phyloP scores from a whole-genome alignment of 2,329 filamentous ascomycete genomes.

The Escovopsis sp. region DNA sequence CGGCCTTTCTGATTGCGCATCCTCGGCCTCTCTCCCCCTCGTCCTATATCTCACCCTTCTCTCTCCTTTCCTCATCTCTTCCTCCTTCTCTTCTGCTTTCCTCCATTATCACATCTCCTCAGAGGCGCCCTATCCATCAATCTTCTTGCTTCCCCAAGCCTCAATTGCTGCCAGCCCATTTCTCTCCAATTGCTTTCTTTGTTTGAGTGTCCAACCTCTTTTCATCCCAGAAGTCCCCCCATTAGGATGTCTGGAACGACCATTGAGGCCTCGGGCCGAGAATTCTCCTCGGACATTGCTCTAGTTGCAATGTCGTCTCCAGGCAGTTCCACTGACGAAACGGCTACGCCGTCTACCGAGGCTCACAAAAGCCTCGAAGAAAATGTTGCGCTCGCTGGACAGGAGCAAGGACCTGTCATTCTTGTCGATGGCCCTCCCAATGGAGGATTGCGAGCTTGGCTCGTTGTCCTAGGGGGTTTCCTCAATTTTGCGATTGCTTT shows the following conservation, averaged over 20 bases:
- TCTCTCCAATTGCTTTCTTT: too few relatives aligned
- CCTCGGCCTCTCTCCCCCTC: neutral
- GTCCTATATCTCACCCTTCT: too few relatives aligned
- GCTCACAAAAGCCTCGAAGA: neutral
- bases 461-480: conserved; percentile 17
- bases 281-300: too few relatives aligned
- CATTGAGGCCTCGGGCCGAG: too few relatives aligned
- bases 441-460: conserved; percentile 15
- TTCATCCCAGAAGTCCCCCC: too few relatives aligned
- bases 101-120: conserved; percentile 1
- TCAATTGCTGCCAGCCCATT: too few relatives aligned
- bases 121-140: neutral
- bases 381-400: neutral
- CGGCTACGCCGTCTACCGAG: neutral
- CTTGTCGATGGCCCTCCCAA: conserved; percentile 10
- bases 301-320: too few relatives aligned
- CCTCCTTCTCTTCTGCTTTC: neutral
- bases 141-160: neutral
- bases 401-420: neutral
- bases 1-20: too few relatives aligned
- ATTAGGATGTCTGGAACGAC: too few relatives aligned
- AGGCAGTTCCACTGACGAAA: neutral
- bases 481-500: conserved; percentile 14
- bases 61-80: neutral
- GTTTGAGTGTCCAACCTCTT: too few relatives aligned